Base-by-base conservation (phyloP, 1,284 basidiomycete species). In the Cutaneotrichosporon sp. region DNA sequence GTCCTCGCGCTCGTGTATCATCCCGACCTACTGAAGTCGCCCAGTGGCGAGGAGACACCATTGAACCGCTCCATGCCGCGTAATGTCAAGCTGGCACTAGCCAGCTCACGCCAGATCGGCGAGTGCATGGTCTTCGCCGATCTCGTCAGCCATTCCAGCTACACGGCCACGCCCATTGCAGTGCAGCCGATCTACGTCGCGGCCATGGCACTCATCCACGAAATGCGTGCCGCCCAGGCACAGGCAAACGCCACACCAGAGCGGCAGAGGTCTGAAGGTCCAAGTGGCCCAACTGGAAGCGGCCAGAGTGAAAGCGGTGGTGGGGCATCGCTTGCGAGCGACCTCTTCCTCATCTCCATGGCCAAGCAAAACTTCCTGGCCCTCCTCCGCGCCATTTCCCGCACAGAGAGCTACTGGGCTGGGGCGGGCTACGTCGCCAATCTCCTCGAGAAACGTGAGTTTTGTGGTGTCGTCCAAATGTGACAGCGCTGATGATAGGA, bases 1-100 rank as follows among this genome's bases (percentile, higher is more conserved):
- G 72, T 78, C 17, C 64, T 78, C 19, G 75, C 74, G 10, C 54
- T 77, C 29, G 65, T 77, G 0, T 76, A 77, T 52, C 76, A 78
- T 52, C 75, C 76, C 3, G 74, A 75, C 29, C 53, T 78, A n/a
- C 61, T 76, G 24, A 67, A 67, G 46, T 70, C 63, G 19, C 74
- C 75, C 0, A 66, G 62, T 11, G 76, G 75, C 2, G 63, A 63
- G n/a, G 74, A 76, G 49, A 76, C 75, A 27, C 76, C 75, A 0
- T 52, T 77, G 51, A 70, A 71, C 35, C 63, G 62, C 50, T 65
- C 64, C 34, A 72, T 77, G 71, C 65, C 67, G 20, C 64, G 71
- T 14, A 72, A 69, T 19, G 64, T 76, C 47, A 70, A 72, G 55
- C 62, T 78, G 8, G 64, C 71, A 16, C 56, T 76, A 8, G 68